Base-by-base conservation (phyloP, 2,329 filamentous ascomycete species). In the Microdochium paspali region DNA sequence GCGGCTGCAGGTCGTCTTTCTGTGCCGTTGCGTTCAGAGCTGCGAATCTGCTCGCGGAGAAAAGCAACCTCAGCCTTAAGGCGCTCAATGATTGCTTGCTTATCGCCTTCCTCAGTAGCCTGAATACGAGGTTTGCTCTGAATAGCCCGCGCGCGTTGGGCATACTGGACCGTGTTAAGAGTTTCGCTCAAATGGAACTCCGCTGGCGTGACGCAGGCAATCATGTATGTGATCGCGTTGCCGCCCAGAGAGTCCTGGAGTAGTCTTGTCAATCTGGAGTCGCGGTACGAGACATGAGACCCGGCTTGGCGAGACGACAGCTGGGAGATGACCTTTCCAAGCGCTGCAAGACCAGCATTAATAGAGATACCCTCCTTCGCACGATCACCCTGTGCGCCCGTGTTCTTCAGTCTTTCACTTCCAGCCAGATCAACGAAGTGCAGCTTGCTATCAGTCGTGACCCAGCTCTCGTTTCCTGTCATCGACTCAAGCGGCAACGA, bases 191-290 rank as follows among this genome's bases (percentile, higher is more conserved):
- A 73, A 64, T 98, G 93, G 62, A 98, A 98, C 63, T 96, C 90
- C 13, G 91, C 89, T 0, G 90, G 91, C 1, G 91, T 98, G 25
- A 98, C 90, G 67, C 93, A 98, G 9, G 93, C 93, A 68, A 98
- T 93, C 93, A 98, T 97, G 69, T 97, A 98, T 1, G 93, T 98
- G 62, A 96, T 95, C 30, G 93, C 93, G 62, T 95, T 97, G 4
- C 93, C 93, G 49, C 93, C 93, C 4, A 98, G 76, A 0, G 93
- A 98, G 66, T 98, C 93, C 71, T 98, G 93, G 18, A 98, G 79
- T 23, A 98, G 75, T 50, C 93, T 85, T 10, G 93, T 98, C 56
- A 98, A 81, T 63, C 90, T 90, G n/a, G 93, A 97, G 68, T 98
- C 93, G 53, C 93, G 88, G 64, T 98, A 98, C 2, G 93, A 98